Evolutionary conservation across 768 basidiomycete species (phyloP), one percentile per base, ranked within the genome.

Genomic region (Termitomyces sp.): DNA sequence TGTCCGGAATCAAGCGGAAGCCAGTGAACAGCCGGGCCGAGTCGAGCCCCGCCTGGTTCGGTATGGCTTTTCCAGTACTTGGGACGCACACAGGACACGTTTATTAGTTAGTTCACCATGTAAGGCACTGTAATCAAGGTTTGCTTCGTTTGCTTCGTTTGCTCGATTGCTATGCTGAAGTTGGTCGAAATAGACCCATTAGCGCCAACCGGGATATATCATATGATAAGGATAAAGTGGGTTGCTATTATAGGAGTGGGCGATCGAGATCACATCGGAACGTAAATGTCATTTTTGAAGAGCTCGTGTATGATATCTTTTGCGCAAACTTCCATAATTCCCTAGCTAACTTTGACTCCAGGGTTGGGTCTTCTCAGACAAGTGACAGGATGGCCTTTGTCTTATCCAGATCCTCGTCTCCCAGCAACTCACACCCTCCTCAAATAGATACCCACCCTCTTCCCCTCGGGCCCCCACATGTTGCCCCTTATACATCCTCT

Each of bases 301-400:
- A 16, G 22, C 27, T 15, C 6, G 22, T 20, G 4, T n/a, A 30
- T 53, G 52, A 12, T 53, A 53, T 18, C 52, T 53, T n/a, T 12
- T 39, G 24, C 12, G 27, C 11, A 36, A 27, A 15, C 50, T 50
- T 50, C 33, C 49, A 34, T 22, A 50, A 11, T 24, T 22, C 34
- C 50, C 33, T 42, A 42, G n/a, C 41, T n/a, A 8, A 20, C 24
- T 46, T n/a, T 47, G 24, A 6, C 24, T 22, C 22, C 33, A 24
- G 52, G 51, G 22, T 44, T 60, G n/a, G 53, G 18, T 20, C 54
- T 27, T 59, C 34, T 36, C 56, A 54, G 54, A 45, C 34, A 34
- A 31, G 13, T 36, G 34, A 52, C 58, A 56, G 34, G 44, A 68
- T 68, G 65, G 67, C 65, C 33, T 66, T 68, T 63, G 64, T 63